A percentile compares a stretch with the other conserved stretches of the same genome.
These are phyloP conservation scores for Pichia sp. DNA, from an alignment of 1,139 yeast genomes.

Conservation along the genomic window DNA sequence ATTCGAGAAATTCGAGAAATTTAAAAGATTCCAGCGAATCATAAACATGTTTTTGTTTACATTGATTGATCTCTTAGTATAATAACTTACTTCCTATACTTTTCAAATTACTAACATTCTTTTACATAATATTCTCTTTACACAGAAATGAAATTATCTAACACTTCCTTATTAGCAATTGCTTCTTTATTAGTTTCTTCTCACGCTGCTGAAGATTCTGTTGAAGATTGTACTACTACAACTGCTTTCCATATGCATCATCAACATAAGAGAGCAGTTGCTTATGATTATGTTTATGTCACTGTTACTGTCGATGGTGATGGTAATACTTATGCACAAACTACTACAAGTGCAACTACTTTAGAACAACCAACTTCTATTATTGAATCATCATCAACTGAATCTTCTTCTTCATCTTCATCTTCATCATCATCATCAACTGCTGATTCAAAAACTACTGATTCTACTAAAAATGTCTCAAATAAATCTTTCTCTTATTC, in stretches of 20 bases:
- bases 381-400: constrained; percentile 17
- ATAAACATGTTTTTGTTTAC: too few relatives aligned
- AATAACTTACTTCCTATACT: too few relatives aligned
- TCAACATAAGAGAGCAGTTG: constrained; percentile 71
- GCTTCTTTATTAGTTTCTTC: constrained; percentile 20
- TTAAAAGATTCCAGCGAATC: too few relatives aligned
- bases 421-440: constrained; percentile 13
- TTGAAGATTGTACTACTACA: constrained; percentile 35
- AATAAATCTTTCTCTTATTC: constrained; percentile 28
- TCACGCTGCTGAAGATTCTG: constrained; percentile 20
- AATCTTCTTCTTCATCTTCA: constrained; percentile 14
- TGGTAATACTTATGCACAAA: constrained; percentile 41
- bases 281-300: constrained; percentile 74
- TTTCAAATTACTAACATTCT: too few relatives aligned
- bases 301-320: constrained; percentile 67
- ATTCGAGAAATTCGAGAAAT: too few relatives aligned
- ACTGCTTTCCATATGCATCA: constrained; percentile 51
- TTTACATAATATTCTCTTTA: too few relatives aligned
- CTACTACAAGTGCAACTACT: constrained; percentile 24
- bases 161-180: constrained; percentile 17
- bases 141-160: constrained; percentile 39
- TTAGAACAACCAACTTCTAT: constrained; percentile 22
- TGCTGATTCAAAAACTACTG: constrained; percentile 28
- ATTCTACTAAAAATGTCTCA: constrained; percentile 33
- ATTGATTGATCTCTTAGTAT: too few relatives aligned